phyloP scores from a whole-genome alignment of 2,329 filamentous ascomycete genomes.

The Diaporthe sp. region DNA sequence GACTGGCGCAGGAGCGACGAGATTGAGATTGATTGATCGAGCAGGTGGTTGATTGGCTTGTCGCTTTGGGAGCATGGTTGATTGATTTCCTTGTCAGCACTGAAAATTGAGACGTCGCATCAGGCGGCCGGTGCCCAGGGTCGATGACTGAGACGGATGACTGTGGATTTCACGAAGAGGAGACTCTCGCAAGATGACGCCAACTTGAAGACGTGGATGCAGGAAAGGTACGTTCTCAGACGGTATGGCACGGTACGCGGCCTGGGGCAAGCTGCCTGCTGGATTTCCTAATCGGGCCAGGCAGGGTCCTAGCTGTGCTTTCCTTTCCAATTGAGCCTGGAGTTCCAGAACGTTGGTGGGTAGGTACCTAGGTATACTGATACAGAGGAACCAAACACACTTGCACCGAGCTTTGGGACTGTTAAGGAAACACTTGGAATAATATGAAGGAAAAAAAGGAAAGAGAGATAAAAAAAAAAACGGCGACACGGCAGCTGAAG shows the following conservation, averaged over 20 bases:
- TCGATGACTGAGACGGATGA: neutral
- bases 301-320: neutral
- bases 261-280: neutral
- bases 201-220: neutral
- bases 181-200: neutral
- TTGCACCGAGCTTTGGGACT: no score
- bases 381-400: neutral
- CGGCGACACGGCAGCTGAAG: neutral
- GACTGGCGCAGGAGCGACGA: neutral
- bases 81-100: no score
- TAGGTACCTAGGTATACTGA: neutral
- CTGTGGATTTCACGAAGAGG: neutral
- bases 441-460: no score
- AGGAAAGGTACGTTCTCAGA: neutral
- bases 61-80: neutral
- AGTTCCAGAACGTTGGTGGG: neutral
- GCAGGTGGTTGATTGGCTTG: neutral
- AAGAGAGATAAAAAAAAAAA: neutral
- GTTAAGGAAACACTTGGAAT: neutral
- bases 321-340: neutral
- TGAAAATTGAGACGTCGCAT: neutral
- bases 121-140: neutral
- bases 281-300: neutral
- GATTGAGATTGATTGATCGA: neutral
- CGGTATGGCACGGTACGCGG: neutral